Evolutionary conservation across 129 eudicot genomes (phyloP).

Genomic region (Flaveria linearis): DNA sequence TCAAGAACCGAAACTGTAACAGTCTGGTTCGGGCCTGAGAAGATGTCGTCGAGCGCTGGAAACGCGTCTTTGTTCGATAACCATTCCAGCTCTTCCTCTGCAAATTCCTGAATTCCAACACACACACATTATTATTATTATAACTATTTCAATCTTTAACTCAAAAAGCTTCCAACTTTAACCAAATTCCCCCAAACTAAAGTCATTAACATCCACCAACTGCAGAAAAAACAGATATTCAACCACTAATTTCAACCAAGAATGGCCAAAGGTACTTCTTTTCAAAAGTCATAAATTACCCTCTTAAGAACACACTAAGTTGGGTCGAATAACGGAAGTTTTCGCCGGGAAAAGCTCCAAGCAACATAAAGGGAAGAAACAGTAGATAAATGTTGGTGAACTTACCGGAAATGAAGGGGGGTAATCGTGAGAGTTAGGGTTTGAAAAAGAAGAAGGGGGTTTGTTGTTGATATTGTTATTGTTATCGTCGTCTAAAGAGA

Average conservation of each 20-base stretch:
- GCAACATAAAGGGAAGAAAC: too few species aligned
- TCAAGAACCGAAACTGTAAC: slow-evolving; percentile 61
- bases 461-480: slow-evolving; percentile 5
- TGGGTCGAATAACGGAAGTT: too few species aligned
- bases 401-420: slow-evolving; percentile 59
- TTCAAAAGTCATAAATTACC: not conserved
- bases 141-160: slow-evolving; percentile 3
- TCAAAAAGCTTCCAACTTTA: not conserved
- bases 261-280: not conserved
- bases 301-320: not conserved
- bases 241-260: not conserved
- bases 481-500: slow-evolving; percentile 51
- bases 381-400: not conserved
- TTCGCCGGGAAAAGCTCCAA: not conserved
- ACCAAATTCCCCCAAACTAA: slow-evolving; percentile 10
- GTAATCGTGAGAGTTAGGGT: slow-evolving; percentile 33
- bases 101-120: slow-evolving; percentile 48
- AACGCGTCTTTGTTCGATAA: slow-evolving; percentile 85
- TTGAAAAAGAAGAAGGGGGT: slow-evolving; percentile 37
- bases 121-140: not conserved
- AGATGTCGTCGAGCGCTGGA: slow-evolving; percentile 72
- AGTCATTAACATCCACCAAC: not conserved
- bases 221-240: not conserved
- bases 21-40: slow-evolving; percentile 32
- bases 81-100: slow-evolving; percentile 96